Base-by-base conservation (phyloP, 768 basidiomycete species). In the Mycena kentingensis region DNA sequence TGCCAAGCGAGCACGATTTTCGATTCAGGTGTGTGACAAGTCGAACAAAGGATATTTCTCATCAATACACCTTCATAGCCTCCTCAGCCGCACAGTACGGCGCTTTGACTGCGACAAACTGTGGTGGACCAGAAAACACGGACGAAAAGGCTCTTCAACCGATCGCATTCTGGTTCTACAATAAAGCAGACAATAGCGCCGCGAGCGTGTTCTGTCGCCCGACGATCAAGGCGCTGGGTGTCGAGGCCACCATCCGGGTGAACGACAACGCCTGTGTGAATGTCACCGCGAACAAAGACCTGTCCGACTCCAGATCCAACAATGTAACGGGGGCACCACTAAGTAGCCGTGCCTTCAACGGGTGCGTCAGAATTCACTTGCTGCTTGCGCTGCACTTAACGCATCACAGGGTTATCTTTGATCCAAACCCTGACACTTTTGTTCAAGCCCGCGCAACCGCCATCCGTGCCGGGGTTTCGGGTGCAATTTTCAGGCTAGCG, bases 81-180 rank as follows among this genome's bases (percentile, higher is more conserved):
- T 3, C 44, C 5, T 27, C 45, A 5, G 13, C 26, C 44, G 51
- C 44, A 5, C 84, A 84, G 62, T 85, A 79, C 58, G 79, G 77
- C 37, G 83, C 81, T 3, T 44, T 67, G 18, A 57, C 63, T 18
- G 72, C 75, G 2, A 57, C 72, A 8, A 55, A 70, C 46, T 67
- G 70, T 60, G 65, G 71, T 52, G 52, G 60, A n/a, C n/a, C n/a
- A n/a, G n/a, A n/a, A n/a, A n/a, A n/a, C 43, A 36, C 64, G 4
- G 60, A 68, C 28, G 51, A 75, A 26, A 58, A 70, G 31, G n/a
- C n/a, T n/a, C 67, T 76, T 26, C 77, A 73, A 29, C 83, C 86
- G 7, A 82, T 87, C 36, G 76, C 87, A 70, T 88, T 87, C 60
- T 88, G 85, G 85, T 86, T 64, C 63, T 85, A 75, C 63, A 71